Evolutionary conservation across 257 asterid genomes (phyloP), one percentile per base, ranked within the genome.

Genomic region (Solanum gandarillasii): DNA sequence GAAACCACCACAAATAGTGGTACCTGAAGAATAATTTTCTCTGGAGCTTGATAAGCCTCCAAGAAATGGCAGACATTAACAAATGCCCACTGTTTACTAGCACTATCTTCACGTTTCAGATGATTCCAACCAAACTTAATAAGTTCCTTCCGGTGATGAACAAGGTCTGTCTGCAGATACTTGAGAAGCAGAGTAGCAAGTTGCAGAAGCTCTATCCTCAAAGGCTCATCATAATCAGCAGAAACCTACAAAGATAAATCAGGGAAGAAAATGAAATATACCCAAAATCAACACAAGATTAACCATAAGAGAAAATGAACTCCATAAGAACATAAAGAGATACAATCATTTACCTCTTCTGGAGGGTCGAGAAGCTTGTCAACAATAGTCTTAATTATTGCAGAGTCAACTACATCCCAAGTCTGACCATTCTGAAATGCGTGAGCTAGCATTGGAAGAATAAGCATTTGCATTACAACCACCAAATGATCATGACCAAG

Each of bases 51-150:
- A 92, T 97, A 97, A 9, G 99, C 99, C 94, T 97, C 99, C 92
- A 97, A 89, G 89, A 97, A 97, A 94, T 97, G 99, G 91, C 99
- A 97, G 68, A 97, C 99, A 90, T 97, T 97, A 87, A 97, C 99
- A 94, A 97, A 97, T 52, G 99, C 99, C 99, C 99, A 97, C 94
- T 97, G 99, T 92, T 97, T 97, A 90, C 99, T 97, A 82, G 99
- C 98, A 94, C 99, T 96, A 86, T 97, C 99, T 93, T 97, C 99
- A 12, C 99, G 98, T 91, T 97, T 97, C 87, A 97, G 99, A 92
- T 97, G 99, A 91, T 97, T 97, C 99, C 99, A 97, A 86, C 99
- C 99, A 92, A 97, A 97, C 91, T 97, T 96, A 58, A 96, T 96
- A 87, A 96, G 98, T 91, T 97, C 99, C 90, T 97, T 97, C 79